These are phyloP conservation scores for Pseudodiploospora longispora DNA, from an alignment of 2,329 filamentous ascomycete genomes.

Conservation along the genomic window DNA sequence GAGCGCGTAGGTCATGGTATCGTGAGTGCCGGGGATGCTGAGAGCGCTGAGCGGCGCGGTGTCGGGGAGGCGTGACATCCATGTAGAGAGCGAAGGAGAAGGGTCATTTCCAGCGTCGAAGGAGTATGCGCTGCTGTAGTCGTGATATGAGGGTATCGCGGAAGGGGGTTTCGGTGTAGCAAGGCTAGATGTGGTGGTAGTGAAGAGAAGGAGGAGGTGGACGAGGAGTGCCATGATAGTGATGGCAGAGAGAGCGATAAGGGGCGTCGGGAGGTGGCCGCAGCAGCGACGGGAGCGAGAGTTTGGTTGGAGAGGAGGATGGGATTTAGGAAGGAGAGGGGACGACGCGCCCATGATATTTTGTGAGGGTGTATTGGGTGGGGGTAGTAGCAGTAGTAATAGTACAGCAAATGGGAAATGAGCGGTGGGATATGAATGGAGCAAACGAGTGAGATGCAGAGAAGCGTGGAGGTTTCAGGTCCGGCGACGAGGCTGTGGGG, in stretches of 20 bases:
- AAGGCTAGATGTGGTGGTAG: conserved; percentile 10
- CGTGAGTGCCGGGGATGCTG: conserved; percentile 45
- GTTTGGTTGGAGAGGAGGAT: background rate
- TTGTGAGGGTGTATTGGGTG: background rate
- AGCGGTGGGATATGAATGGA: too few relatives aligned
- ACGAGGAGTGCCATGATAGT: conserved; percentile 16
- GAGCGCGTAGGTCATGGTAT: conserved; percentile 42
- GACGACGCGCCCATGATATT: too few relatives aligned
- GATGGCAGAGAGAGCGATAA: conserved; percentile 6
- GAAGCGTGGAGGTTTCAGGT: too few relatives aligned
- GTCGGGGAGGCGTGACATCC: conserved; percentile 38
- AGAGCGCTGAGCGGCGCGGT: conserved; percentile 32
- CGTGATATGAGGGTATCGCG: conserved; percentile 19
- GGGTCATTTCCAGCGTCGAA: conserved; percentile 30
- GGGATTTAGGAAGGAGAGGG: too few relatives aligned
- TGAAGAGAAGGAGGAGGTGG: conserved; percentile 18
- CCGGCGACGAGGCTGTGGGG: too few relatives aligned
- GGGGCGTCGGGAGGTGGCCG: conserved; percentile 1
- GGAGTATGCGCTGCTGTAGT: conserved; percentile 26
- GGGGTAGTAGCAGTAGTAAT: background rate
- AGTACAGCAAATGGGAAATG: too few relatives aligned
- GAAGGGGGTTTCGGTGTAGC: conserved; percentile 12
- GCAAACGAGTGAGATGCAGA: too few relatives aligned
- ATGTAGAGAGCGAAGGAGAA: conserved; percentile 20
- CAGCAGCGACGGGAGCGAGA: background rate